Conservation (phyloP, 1,284 basidiomycete species). For the Thecaphora frezii region DNA sequence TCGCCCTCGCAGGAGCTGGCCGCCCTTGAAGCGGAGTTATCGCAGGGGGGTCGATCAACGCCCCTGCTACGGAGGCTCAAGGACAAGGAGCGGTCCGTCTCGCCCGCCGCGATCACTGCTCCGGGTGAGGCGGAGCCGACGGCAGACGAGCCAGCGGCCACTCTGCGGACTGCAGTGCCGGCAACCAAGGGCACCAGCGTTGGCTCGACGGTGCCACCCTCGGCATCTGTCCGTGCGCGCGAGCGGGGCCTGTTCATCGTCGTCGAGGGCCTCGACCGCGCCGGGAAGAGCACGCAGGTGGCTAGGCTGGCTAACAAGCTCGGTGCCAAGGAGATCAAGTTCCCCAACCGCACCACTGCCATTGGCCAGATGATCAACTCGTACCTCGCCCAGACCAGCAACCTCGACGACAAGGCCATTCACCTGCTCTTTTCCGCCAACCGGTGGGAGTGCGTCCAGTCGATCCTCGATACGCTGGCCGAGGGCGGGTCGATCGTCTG, state of each 20-base stretch:
- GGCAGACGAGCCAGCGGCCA: not conserved
- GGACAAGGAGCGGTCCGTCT: constrained; percentile 5
- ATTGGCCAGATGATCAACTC: constrained; percentile 92
- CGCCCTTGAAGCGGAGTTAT: constrained; percentile 29
- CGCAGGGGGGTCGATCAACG: constrained; percentile 17
- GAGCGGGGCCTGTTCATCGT: constrained; percentile 54
- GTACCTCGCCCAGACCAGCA: constrained; percentile 77
- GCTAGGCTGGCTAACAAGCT: constrained; percentile 38
- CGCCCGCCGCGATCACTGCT: constrained; percentile 1
- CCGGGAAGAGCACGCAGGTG: constrained; percentile 58
- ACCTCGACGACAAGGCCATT: constrained; percentile 86
- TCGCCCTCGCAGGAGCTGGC: constrained; percentile 32
- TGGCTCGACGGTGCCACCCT: not conserved
- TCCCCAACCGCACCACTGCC: constrained; percentile 77
- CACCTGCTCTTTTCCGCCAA: constrained; percentile 96
- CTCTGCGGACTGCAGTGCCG: too few species aligned
- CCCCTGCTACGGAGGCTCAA: constrained; percentile 2
- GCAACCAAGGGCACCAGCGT: too few species aligned
- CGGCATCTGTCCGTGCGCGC: not conserved
- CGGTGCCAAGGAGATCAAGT: constrained; percentile 48
- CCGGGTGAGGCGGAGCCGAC: not conserved
- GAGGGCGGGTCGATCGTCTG: constrained; percentile 77
- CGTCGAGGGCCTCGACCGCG: constrained; percentile 57
- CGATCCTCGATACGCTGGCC: constrained; percentile 63
- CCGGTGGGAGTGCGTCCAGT: constrained; percentile 73